Evolutionary conservation across 768 basidiomycete species (phyloP).

Genomic region (Epithele typhae): DNA sequence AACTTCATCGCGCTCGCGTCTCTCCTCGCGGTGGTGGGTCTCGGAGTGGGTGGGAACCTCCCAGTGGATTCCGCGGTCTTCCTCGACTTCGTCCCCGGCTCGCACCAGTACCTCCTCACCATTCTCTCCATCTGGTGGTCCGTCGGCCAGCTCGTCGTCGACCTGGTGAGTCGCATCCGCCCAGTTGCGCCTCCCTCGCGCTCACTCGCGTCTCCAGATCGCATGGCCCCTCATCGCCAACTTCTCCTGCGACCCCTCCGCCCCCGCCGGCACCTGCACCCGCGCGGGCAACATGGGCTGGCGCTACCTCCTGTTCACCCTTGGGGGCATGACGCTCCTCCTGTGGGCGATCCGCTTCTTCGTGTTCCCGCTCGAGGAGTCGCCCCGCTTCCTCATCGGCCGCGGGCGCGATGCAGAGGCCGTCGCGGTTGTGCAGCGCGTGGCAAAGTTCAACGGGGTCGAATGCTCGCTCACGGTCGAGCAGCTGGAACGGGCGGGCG

Average conservation of each 20-base stretch:
- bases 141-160: conserved; percentile 48
- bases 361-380: conserved; percentile 49
- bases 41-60: conserved; percentile 55
- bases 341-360: conserved; percentile 52
- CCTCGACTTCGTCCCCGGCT: conserved; percentile 47
- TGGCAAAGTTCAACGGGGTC: conserved; percentile 49
- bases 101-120: conserved; percentile 56
- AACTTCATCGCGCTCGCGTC: conserved; percentile 46
- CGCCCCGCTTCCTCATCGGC: conserved; percentile 54
- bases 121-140: conserved; percentile 58
- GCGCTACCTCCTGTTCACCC: conserved; percentile 53
- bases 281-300: conserved; percentile 57
- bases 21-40: conserved; percentile 39
- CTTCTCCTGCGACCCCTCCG: conserved; percentile 46
- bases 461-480: conserved; percentile 39
- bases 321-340: conserved; percentile 49
- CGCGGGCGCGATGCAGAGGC: conserved; percentile 50
- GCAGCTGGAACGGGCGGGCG: conserved; percentile 35
- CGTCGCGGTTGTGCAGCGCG: conserved; percentile 39
- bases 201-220: conserved; percentile 30
- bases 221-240: conserved; percentile 59
- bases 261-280: conserved; percentile 30
- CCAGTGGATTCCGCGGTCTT: conserved; percentile 53
- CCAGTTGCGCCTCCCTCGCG: not conserved
- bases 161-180: conserved; percentile 33